Evolutionary conservation across 2,329 filamentous ascomycete species (phyloP).

Genomic region (Ceratocystis smalleyi): DNA sequence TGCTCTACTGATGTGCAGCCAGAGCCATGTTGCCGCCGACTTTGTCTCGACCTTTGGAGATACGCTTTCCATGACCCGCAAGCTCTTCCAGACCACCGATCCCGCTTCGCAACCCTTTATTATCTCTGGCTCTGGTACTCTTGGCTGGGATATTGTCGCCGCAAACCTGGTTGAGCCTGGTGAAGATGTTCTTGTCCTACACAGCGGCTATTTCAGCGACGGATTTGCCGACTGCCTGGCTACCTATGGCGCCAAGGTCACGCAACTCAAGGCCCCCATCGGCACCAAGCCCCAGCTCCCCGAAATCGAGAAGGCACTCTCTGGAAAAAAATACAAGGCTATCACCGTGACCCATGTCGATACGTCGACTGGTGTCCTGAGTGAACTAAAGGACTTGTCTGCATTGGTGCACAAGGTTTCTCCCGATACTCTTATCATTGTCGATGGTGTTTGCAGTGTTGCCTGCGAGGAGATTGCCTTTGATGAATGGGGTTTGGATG

Average conservation of each 20-base stretch:
- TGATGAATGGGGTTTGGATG: constrained; percentile 86
- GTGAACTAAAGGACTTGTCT: constrained; percentile 70
- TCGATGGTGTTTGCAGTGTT: constrained; percentile 94
- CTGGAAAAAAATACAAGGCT: constrained; percentile 83
- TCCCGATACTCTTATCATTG: constrained; percentile 78
- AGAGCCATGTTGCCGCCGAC: constrained; percentile 79
- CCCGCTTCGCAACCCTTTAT: constrained; percentile 77
- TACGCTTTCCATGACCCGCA: constrained; percentile 69
- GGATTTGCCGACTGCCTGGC: constrained; percentile 84
- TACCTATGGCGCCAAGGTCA: constrained; percentile 79
- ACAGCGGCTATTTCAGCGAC: constrained; percentile 95
- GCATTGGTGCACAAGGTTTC: constrained; percentile 74
- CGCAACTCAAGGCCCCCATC: constrained; percentile 77
- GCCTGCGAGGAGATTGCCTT: constrained; percentile 92
- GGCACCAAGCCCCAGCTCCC: constrained; percentile 73
- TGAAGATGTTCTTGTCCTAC: constrained; percentile 81
- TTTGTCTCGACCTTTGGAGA: constrained; percentile 90
- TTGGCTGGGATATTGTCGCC: constrained; percentile 94
- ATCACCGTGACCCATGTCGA: constrained; percentile 94
- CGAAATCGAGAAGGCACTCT: constrained; percentile 76
- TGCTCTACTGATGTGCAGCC: constrained; percentile 35
- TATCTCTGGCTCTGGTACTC: constrained; percentile 82
- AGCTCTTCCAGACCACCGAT: constrained; percentile 84
- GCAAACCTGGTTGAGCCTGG: constrained; percentile 80
- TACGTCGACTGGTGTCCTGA: constrained; percentile 89